These are phyloP conservation scores for Lomentospora prolificans DNA, from an alignment of 2,329 filamentous ascomycete genomes.

Conservation along the genomic window DNA sequence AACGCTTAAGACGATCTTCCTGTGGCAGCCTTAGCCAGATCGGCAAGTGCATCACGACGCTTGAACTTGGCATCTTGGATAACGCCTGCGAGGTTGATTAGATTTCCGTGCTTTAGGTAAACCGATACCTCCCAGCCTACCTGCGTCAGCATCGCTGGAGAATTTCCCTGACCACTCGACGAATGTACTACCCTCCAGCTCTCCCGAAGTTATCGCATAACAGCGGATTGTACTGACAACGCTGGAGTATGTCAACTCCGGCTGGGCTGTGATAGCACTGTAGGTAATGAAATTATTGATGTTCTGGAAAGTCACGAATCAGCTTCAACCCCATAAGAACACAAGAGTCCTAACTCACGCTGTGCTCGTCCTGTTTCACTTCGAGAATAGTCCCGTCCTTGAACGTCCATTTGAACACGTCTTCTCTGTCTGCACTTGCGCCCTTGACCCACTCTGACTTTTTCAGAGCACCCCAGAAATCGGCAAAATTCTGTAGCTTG, in stretches of 20 bases:
- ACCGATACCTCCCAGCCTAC: conserved; percentile 29
- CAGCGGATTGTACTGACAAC: conserved; percentile 58
- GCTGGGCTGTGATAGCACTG: conserved; percentile 57
- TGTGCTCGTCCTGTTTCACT: conserved; percentile 70
- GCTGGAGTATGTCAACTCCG: conserved; percentile 54
- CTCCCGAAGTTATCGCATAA: conserved; percentile 57
- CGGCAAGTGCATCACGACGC: conserved; percentile 60
- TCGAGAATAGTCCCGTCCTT: conserved; percentile 59
- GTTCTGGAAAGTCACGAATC: conserved; percentile 28
- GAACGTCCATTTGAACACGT: conserved; percentile 61
- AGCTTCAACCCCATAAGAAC: background rate
- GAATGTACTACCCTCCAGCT: conserved; percentile 54
- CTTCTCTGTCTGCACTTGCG: conserved; percentile 46
- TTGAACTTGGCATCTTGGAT: conserved; percentile 71
- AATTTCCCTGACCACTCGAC: conserved; percentile 62
- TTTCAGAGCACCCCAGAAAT: conserved; percentile 56
- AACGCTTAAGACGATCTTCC: too few relatives aligned
- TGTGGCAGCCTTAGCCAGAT: conserved; percentile 44
- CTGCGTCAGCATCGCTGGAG: conserved; percentile 59
- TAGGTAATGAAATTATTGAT: conserved; percentile 71
- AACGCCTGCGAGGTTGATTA: conserved; percentile 38
- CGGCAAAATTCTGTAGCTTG: conserved; percentile 60
- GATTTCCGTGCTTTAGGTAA: conserved; percentile 11
- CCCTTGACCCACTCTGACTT: conserved; percentile 56
- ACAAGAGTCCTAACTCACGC: conserved; percentile 31